These are phyloP conservation scores for Rhynchosporium graminicola DNA, from an alignment of 2,329 filamentous ascomycete species.

Conservation along the genomic window DNA sequence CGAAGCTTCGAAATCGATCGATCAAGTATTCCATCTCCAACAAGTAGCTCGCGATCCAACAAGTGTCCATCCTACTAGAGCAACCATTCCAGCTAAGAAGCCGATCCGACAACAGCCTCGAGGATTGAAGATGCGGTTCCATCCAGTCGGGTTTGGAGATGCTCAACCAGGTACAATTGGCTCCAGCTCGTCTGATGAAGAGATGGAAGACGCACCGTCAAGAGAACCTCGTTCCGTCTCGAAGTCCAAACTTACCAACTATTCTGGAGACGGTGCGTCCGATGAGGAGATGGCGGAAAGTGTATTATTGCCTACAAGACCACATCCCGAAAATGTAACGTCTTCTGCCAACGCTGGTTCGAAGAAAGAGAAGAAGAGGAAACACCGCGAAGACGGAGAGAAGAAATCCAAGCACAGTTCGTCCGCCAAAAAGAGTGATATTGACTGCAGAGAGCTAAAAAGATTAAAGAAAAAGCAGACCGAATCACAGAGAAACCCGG, in stretches of 20 bases:
- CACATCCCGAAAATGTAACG: conserved; percentile 8
- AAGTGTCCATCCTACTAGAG: conserved; percentile 32
- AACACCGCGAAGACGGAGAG: conserved; percentile 29
- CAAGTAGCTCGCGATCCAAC: conserved; percentile 51
- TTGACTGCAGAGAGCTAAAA: conserved; percentile 32
- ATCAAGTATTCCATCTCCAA: conserved; percentile 65
- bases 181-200: conserved; percentile 31
- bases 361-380: conserved; percentile 29
- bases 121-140: conserved; percentile 66
- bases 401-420: conserved; percentile 36
- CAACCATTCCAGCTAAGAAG: conserved; percentile 51
- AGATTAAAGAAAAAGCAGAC: conserved; percentile 34
- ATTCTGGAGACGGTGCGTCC: conserved; percentile 11
- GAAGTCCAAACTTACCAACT: background rate
- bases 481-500: conserved; percentile 25
- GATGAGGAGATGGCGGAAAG: conserved; percentile 31
- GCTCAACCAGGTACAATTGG: conserved; percentile 47
- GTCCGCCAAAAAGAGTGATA: conserved; percentile 26
- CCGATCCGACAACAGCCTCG: conserved; percentile 64
- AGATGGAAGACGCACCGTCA: conserved; percentile 19
- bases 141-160: conserved; percentile 60
- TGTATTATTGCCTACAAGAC: conserved; percentile 11
- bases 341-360: conserved; percentile 17
- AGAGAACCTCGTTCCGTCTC: conserved; percentile 8
- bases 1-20: conserved; percentile 44